Conservation (phyloP, 768 basidiomycete genomes). For the Chiua virens region DNA sequence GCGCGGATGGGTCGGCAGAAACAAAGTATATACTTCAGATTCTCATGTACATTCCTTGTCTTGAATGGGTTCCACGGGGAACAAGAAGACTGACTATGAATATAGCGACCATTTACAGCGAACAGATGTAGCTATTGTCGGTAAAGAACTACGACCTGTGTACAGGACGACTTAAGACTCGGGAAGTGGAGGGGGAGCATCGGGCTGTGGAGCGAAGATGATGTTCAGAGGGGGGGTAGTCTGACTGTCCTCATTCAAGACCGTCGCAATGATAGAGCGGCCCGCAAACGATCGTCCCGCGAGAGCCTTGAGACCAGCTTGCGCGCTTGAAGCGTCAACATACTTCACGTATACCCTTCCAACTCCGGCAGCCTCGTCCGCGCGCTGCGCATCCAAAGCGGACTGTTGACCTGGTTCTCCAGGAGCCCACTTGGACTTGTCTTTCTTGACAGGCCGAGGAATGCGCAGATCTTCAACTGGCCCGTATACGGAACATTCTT, state of each 20-base stretch:
- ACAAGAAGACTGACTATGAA: conserved; percentile 2
- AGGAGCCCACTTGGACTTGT: conserved; percentile 73
- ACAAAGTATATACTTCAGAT: too few relatives aligned
- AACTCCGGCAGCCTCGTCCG: conserved; percentile 89
- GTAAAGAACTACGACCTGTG: conserved; percentile 3
- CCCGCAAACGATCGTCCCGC: conserved; percentile 90
- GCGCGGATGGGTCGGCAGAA: too few relatives aligned
- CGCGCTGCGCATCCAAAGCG: conserved; percentile 64
- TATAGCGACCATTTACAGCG: conserved; percentile 21
- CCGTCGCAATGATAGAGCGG: conserved; percentile 82
- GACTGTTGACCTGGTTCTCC: conserved; percentile 61
- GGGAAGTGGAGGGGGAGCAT: conserved; percentile 78
- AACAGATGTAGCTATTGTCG: conserved; percentile 17
- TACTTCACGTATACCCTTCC: conserved; percentile 97
- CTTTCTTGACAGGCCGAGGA: conserved; percentile 85
- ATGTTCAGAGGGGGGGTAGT: conserved; percentile 79
- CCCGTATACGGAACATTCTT: conserved; percentile 84
- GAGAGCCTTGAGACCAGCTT: conserved; percentile 75
- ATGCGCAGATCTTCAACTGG: conserved; percentile 82
- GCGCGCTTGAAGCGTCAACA: conserved; percentile 56
- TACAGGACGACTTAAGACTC: conserved; percentile 19
- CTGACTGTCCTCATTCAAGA: conserved; percentile 80
- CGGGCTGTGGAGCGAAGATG: conserved; percentile 83
- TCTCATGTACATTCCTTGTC: too few relatives aligned
- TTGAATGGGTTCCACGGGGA: background rate